Evolutionary conservation across 257 asterid species (phyloP).

Genomic region (Cinchona pubescens): DNA sequence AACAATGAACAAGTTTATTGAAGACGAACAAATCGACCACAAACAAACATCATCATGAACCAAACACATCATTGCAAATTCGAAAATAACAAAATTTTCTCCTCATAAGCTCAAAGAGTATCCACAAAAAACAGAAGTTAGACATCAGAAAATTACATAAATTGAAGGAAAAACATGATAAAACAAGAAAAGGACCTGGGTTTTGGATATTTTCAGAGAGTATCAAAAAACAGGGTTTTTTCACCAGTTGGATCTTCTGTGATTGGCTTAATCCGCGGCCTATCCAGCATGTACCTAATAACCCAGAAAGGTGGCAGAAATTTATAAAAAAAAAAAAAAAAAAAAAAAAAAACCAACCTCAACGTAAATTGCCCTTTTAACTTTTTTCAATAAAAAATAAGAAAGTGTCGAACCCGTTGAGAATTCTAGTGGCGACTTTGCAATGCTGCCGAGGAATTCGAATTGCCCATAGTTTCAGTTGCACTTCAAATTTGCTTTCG

Average conservation of each 20-base stretch:
- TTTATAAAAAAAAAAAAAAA: too few relatives aligned
- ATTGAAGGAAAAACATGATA: too few relatives aligned
- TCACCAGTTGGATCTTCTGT: constrained; percentile 74
- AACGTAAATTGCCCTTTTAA: too few relatives aligned
- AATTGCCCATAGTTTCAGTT: constrained; percentile 65
- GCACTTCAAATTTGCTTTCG: constrained; percentile 55
- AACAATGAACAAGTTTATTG: background rate
- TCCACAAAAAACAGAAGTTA: too few relatives aligned
- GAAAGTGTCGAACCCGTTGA: constrained; percentile 52
- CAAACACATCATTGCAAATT: background rate
- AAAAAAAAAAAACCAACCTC: too few relatives aligned
- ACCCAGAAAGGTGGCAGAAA: constrained; percentile 4
- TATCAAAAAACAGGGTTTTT: constrained; percentile 60
- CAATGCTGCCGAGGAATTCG: constrained; percentile 78
- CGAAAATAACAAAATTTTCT: too few relatives aligned
- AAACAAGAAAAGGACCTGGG: constrained; percentile 38
- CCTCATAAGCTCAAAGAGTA: too few relatives aligned
- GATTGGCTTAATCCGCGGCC: constrained; percentile 80
- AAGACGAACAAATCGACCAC: background rate
- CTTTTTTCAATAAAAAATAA: background rate
- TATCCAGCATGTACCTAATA: constrained; percentile 69
- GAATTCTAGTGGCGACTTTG: constrained; percentile 67
- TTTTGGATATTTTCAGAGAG: constrained; percentile 65
- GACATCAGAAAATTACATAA: too few relatives aligned
- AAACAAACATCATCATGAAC: background rate